These are phyloP conservation scores for Haberlea rhodopensis DNA, from an alignment of 257 asterid species.

Conservation along the genomic window DNA sequence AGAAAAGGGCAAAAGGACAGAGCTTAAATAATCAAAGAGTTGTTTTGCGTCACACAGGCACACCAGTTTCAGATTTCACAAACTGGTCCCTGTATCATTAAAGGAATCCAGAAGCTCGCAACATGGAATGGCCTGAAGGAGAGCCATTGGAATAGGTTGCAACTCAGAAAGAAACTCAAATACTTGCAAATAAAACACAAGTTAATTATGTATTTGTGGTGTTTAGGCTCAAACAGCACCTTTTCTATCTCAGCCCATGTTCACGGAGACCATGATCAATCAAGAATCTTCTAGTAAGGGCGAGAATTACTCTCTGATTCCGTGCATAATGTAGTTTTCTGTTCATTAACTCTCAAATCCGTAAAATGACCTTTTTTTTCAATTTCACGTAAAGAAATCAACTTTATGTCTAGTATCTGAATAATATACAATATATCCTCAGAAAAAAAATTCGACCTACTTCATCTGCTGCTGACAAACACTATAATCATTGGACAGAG, in stretches of 20 bases:
- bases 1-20: not conserved
- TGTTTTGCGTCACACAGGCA: not conserved
- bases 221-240: not conserved
- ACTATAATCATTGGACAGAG: not conserved
- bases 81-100: slow-evolving; percentile 1
- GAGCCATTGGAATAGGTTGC: slow-evolving; percentile 10
- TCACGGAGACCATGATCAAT: not conserved
- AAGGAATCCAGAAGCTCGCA: slow-evolving; percentile 1
- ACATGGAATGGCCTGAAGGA: not conserved
- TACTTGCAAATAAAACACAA: slow-evolving; percentile 5
- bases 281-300: slow-evolving; percentile 1
- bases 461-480: slow-evolving; percentile 6
- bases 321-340: not conserved
- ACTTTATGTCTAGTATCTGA: slow-evolving; percentile 9
- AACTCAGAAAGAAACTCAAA: not conserved
- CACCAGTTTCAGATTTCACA: not conserved
- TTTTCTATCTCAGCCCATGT: not conserved
- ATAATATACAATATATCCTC: too few species aligned
- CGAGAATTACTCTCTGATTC: not conserved
- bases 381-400: not conserved
- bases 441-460: not conserved
- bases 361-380: not conserved
- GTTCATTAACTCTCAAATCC: slow-evolving; percentile 14
- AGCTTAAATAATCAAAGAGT: not conserved
- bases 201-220: not conserved